A percentile compares a stretch with the other conserved stretches of the same genome.
phyloP scores from a whole-genome alignment of 768 basidiomycete genomes.

The Boletellus ananas region DNA sequence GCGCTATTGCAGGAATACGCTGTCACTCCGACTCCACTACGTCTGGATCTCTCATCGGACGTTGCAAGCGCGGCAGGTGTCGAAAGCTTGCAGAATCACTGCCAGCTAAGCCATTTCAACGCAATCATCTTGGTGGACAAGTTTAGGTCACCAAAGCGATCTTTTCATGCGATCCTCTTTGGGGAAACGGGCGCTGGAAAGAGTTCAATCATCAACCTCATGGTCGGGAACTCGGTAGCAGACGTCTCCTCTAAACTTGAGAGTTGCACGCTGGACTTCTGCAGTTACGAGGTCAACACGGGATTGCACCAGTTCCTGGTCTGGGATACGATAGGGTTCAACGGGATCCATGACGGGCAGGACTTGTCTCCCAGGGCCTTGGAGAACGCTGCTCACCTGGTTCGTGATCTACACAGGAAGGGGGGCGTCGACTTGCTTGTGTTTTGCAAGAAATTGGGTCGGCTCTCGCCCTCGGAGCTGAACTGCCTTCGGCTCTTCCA shows the following conservation, averaged over 20 bases:
- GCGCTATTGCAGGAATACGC: conserved; percentile 8
- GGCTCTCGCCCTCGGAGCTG: conserved; percentile 26
- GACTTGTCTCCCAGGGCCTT: conserved; percentile 16
- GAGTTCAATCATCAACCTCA: conserved; percentile 40
- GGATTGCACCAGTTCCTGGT: conserved; percentile 20
- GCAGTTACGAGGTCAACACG: conserved; percentile 22
- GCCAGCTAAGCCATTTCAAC: conserved; percentile 7
- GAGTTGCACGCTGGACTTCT: conserved; percentile 34
- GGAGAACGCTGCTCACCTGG: conserved; percentile 25
- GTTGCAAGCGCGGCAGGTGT: neutral
- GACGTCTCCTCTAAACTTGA: conserved; percentile 19
- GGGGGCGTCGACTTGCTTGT: conserved; percentile 39
- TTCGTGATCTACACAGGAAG: conserved; percentile 25
- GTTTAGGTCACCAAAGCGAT: conserved; percentile 11
- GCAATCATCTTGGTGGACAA: conserved; percentile 11
- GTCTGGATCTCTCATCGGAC: conserved; percentile 18
- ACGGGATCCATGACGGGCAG: conserved; percentile 12
- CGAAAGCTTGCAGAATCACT: conserved; percentile 11
- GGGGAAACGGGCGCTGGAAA: conserved; percentile 41
- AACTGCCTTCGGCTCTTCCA: conserved; percentile 35
- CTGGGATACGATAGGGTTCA: conserved; percentile 33
- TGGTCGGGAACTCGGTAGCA: conserved; percentile 25
- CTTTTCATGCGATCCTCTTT: conserved; percentile 35
- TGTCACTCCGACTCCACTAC: conserved; percentile 8
- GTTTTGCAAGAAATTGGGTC: conserved; percentile 31